Base-by-base conservation (phyloP, 768 basidiomycete species). In the Dacryopinax primogenitus region DNA sequence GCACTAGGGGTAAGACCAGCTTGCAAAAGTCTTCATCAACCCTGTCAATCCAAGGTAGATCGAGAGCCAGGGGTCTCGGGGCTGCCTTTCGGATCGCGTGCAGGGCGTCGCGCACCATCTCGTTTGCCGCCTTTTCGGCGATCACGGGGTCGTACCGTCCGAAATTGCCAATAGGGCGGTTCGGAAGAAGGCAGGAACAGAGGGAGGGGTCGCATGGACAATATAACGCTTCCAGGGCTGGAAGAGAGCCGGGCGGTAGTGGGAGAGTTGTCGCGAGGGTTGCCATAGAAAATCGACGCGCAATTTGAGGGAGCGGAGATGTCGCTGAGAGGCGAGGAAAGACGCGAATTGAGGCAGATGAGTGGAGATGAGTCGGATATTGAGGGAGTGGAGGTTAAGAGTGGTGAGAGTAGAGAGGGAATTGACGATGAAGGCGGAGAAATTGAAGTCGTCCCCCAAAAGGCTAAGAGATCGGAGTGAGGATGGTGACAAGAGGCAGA, bases 101-200 rank as follows among this genome's bases (percentile, higher is more conserved):
- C 51, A 58, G 30, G 26, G 51, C 51, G 3, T 13, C 11, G 23
- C 51, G 23, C 26, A 58, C 26, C 51, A 58, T 58, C 51, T 58
- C 51, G 51, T 58, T 58, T 30, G 51, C 51, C 13, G 51, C 51
- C 51, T 58, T 58, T 30, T 58, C 51, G 4, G 51, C 51, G 23
- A 58, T 58, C 13, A 58, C 51, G 9, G 51, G 51, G 30, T 58
- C 51, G 23, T 26, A 58, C 4, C 51, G 3, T 11, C 51, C 51
- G 30, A 58, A 58, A 13, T 13, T 7, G 26, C 51, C 26, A 21
- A 58, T 13, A 28, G 51, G 51, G 4, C 51, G 23, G 30, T 39
- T 39, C 12, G 37, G 37, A n/a, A 39, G 51, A 58, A 4, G 18
- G 12, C 26, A 26, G 12, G 51, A 58, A 9, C 51, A 58, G 9